A percentile compares a stretch with the other conserved stretches of the same genome.
Evolutionary conservation across 768 basidiomycete species (phyloP).

Genomic region (Leucogyrophana mollusca): DNA sequence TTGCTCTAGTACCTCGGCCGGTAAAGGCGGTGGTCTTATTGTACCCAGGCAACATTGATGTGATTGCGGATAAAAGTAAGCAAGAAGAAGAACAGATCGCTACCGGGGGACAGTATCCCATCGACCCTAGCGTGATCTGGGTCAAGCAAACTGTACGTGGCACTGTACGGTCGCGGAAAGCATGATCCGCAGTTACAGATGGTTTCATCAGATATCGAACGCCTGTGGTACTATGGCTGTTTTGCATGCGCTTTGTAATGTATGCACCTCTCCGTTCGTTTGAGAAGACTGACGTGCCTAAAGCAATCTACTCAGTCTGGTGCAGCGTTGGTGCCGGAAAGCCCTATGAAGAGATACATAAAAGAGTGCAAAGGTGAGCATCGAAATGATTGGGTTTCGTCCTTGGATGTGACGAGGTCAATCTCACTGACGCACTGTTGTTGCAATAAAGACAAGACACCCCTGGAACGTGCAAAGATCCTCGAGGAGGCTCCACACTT

Average conservation of each 20-base stretch:
- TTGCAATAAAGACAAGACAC: constrained; percentile 52
- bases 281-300: constrained; percentile 3
- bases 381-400: not conserved
- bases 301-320: constrained; percentile 42
- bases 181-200: not conserved
- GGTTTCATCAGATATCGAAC: constrained; percentile 61
- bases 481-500: constrained; percentile 80
- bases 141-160: constrained; percentile 83
- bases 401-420: too few species aligned
- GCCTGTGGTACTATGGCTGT: constrained; percentile 90
- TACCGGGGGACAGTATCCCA: constrained; percentile 39
- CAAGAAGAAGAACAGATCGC: constrained; percentile 60
- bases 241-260: constrained; percentile 81
- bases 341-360: constrained; percentile 67
- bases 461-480: constrained; percentile 69
- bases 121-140: constrained; percentile 74
- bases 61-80: constrained; percentile 46
- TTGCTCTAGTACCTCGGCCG: constrained; percentile 66
- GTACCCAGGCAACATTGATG: constrained; percentile 63
- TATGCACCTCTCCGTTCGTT: constrained; percentile 32
- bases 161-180: not conserved
- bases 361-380: constrained; percentile 55
- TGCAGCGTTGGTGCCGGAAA: constrained; percentile 52
- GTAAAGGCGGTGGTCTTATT: constrained; percentile 84
- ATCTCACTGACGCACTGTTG: not conserved